A percentile compares a stretch with the other conserved stretches of the same genome.
phyloP scores from a whole-genome alignment of 768 basidiomycete genomes.

The Phaeotremella fagi region DNA sequence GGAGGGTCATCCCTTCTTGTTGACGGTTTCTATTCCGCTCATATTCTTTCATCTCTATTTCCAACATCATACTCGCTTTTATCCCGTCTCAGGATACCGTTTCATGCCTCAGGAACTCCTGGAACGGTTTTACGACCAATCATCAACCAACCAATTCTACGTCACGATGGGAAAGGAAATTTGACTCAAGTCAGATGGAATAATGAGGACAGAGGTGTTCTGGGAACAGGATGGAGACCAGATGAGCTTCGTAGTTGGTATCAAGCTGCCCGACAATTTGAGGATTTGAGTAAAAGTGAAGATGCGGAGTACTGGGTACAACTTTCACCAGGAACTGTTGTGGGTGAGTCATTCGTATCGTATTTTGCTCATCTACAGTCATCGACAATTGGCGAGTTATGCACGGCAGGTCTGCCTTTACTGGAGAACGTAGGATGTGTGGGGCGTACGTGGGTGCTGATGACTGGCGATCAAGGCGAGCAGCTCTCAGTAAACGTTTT shows the following conservation, averaged over 20 bases:
- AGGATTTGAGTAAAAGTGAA: slow-evolving; percentile 64
- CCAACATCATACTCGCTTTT: slow-evolving; percentile 68
- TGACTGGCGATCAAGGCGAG: slow-evolving; percentile 76
- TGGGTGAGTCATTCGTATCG: slow-evolving; percentile 56
- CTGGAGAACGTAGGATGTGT: slow-evolving; percentile 84
- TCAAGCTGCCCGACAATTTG: slow-evolving; percentile 72
- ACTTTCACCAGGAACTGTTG: slow-evolving; percentile 76
- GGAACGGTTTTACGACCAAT: slow-evolving; percentile 51
- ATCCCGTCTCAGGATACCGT: slow-evolving; percentile 63
- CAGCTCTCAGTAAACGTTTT: slow-evolving; percentile 25
- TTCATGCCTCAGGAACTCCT: slow-evolving; percentile 82
- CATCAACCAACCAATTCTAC: slow-evolving; percentile 65
- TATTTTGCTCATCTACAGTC: slow-evolving; percentile 52
- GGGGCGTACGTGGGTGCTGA: slow-evolving; percentile 91
- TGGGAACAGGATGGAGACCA: slow-evolving; percentile 55
- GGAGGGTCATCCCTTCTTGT: slow-evolving; percentile 90
- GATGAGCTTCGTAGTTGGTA: slow-evolving; percentile 78
- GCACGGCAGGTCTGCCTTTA: slow-evolving; percentile 88
- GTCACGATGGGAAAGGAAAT: slow-evolving; percentile 62
- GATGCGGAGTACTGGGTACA: slow-evolving; percentile 92
- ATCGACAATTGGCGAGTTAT: slow-evolving; percentile 90
- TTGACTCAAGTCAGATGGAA: slow-evolving; percentile 85
- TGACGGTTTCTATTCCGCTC: slow-evolving; percentile 89
- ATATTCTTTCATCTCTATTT: slow-evolving; percentile 65
- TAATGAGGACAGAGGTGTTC: slow-evolving; percentile 82